Evolutionary conservation across 192 early-diverging fungal genomes (phyloP).

Genomic region (Podila horticola): DNA sequence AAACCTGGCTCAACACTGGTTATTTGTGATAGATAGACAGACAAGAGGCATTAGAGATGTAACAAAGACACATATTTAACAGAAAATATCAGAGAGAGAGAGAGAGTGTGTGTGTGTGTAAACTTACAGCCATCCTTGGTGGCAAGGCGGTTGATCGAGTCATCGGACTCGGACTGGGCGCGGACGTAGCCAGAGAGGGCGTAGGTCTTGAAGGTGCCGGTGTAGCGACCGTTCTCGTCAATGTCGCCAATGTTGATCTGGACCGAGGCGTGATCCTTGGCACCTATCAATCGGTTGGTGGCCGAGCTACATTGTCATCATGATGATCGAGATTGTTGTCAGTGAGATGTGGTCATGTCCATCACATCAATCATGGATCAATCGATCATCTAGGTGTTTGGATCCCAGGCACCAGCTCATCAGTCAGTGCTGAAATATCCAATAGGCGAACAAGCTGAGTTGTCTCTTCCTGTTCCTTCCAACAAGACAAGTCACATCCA

Average conservation of each 20-base stretch:
- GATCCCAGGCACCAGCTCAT: no score
- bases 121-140: conserved; percentile 72
- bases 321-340: no score
- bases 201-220: conserved; percentile 83
- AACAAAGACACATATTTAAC: not conserved
- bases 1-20: conserved; percentile 48
- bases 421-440: no score
- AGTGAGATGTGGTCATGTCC: no score
- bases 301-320: conserved; percentile 74
- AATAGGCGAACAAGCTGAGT: no score
- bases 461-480: no score
- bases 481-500: not conserved
- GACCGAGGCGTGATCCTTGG: conserved; percentile 99
- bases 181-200: conserved; percentile 94
- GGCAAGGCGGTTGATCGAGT: conserved; percentile 95
- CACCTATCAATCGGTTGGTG: conserved; percentile 95
- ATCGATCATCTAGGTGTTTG: no score
- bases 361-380: no score
- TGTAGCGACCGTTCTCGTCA: conserved; percentile 81
- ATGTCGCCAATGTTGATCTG: conserved; percentile 97
- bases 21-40: no score
- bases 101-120: not conserved
- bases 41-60: no score
- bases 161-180: conserved; percentile 89
- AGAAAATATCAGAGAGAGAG: conserved; percentile 1